Base-by-base conservation (phyloP, 331 rosid species). In the Malus hybrid region DNA sequence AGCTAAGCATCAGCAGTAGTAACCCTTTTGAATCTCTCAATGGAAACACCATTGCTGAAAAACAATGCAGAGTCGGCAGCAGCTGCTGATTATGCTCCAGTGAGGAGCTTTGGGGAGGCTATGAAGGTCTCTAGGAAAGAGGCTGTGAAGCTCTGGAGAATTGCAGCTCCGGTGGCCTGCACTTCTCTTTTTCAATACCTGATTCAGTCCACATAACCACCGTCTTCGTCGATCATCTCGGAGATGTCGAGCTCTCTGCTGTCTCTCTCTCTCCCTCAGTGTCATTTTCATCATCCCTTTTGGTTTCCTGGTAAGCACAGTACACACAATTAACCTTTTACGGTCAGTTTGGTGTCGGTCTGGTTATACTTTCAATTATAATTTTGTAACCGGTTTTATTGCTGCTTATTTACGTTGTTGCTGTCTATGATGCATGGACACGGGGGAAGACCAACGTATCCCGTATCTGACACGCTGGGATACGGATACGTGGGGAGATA, bases 201-300 rank as follows among this genome's bases (percentile, higher is more conserved):
- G 44, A 10, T 61, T 64, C 32, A 60, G 16, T 56, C 81, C 24
- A 22, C 1, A 6, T 70, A 36, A 62, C 71, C 6, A 48, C 63
- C 50, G 34, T 77, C 63, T 77, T 70, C 14, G 65, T 50, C 15
- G 76, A 71, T 2, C 76, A 77, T 50, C 68, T 77, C 29, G 76
- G 81, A 18, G 76, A 77, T 24, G 19, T 77, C 34, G 29, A 77
- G 81, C 81, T 77, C 76, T 70, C 81, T 46, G 48, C 64, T 28
- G 48, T 77, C 28, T 60, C 81, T n/a, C 68, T n/a, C 68, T 70
- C 6, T 50, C 76, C 48, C 24, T 57, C 60, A 30, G 15, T n/a
- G 71, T 77, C 71, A 70, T 77, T 39, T 9, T 9, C 24, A 7
- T 20, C 36, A 42, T 77, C 57, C 33, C 76, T 56, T 48, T 69